A percentile compares a stretch with the other conserved stretches of the same genome.
These are phyloP conservation scores for Cyclotella choctawhatcheeana DNA, from an alignment of 108 stramenopile genomes.

Conservation along the genomic window DNA sequence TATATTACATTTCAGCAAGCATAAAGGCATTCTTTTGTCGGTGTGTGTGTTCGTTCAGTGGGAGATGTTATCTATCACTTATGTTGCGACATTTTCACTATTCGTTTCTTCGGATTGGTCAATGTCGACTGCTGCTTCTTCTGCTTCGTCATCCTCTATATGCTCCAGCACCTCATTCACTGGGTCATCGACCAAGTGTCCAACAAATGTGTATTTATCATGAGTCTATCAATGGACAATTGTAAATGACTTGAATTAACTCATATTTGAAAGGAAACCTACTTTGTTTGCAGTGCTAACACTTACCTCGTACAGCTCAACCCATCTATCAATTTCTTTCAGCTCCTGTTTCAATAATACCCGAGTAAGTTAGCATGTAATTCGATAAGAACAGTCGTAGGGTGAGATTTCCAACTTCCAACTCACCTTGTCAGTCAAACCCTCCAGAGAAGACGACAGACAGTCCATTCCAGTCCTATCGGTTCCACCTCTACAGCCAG, in stretches of 20 bases:
- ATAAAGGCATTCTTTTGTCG: too few relatives aligned
- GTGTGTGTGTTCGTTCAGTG: too few relatives aligned
- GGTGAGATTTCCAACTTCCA: background rate
- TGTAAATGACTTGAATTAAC: background rate
- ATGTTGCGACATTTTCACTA: background rate
- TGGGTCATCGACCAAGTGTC: conserved; percentile 51
- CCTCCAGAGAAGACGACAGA: conserved; percentile 50
- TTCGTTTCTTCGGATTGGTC: conserved; percentile 4
- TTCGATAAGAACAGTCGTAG: background rate
- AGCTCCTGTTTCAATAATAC: conserved; percentile 33
- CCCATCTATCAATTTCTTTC: conserved; percentile 74
- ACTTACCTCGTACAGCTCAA: conserved; percentile 66
- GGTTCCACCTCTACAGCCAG: conserved; percentile 64
- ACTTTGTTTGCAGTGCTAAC: background rate
- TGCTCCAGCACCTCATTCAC: conserved; percentile 44
- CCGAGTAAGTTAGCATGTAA: background rate
- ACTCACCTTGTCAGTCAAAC: conserved; percentile 56
- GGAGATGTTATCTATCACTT: background rate
- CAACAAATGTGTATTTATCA: conserved; percentile 80
- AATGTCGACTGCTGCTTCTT: background rate
- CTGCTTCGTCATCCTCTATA: conserved; percentile 21
- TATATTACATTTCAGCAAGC: too few relatives aligned
- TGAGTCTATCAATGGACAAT: conserved; percentile 43
- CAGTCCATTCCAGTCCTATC: conserved; percentile 55
- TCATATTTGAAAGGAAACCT: too few relatives aligned